Percentiles rank a stretch among this genome's conserved stretches.
These are phyloP conservation scores for Teratosphaeria viscida DNA, from an alignment of 2,329 filamentous ascomycete genomes.

Conservation along the genomic window DNA sequence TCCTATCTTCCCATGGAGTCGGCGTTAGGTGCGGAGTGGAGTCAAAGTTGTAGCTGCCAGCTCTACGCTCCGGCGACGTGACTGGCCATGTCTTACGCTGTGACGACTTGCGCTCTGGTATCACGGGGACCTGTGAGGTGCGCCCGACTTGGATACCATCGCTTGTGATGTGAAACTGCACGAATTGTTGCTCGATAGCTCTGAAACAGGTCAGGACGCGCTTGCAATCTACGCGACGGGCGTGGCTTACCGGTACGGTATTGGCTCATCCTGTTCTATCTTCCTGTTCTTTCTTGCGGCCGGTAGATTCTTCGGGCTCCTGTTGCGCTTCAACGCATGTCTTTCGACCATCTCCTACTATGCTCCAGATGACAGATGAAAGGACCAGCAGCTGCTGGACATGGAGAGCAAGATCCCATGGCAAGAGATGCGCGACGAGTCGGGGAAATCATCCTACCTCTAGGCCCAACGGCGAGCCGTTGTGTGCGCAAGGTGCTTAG, in stretches of 20 bases:
- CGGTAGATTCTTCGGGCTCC: constrained; percentile 4
- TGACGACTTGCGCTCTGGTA: constrained; percentile 1
- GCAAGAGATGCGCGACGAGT: neutral
- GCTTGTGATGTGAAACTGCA: constrained; percentile 16
- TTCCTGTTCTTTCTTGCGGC: neutral
- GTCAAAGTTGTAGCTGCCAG: constrained; percentile 8
- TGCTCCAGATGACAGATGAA: too few species aligned
- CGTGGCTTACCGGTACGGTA: constrained; percentile 9
- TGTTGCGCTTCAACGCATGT: constrained; percentile 2
- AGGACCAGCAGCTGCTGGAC: neutral
- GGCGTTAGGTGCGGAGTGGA: constrained; percentile 17
- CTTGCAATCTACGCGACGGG: neutral
- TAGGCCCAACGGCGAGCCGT: constrained; percentile 1
- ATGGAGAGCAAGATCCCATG: neutral
- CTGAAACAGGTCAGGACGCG: constrained; percentile 3
- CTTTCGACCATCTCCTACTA: neutral
- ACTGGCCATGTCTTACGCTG: constrained; percentile 13
- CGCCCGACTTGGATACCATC: constrained; percentile 10
- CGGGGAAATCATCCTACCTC: neutral
- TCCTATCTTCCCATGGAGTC: constrained; percentile 31
- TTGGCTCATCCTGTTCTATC: constrained; percentile 8
- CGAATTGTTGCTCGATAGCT: constrained; percentile 13
- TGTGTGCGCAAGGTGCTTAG: neutral
- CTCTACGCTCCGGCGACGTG: neutral
- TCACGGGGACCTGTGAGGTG: constrained; percentile 1